Base-by-base conservation (phyloP, 495 filamentous ascomycete species). In the Penicillium ochrochloron region DNA sequence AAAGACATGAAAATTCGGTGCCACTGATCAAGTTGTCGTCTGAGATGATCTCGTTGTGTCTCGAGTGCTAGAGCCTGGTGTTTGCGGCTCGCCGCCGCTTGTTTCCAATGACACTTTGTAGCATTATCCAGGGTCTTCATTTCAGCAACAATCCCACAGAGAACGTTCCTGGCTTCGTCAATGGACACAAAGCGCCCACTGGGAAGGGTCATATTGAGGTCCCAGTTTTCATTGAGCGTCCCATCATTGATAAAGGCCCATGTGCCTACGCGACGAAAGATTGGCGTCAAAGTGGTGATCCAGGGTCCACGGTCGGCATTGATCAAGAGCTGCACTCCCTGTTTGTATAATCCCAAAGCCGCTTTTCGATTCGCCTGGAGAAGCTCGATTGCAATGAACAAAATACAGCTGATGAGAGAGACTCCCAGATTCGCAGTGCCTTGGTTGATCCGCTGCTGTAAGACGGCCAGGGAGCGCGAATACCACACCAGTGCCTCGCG, bases 381-480 rank as follows among this genome's bases (percentile, higher is more conserved):
- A 57, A 83, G 72, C 68, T 85, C 83, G 50, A 85, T 81, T 50
- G 78, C 83, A n/a, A 84, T 75, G 59, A 84, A 86, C n/a, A 86
- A 72, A 12, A 85, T 67, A 57, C 83, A 85, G 23, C 77, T 82
- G 14, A 84, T 70, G 14, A 84, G 68, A 1, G 80, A 80, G 17
- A 83, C 64, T 31, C 73, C 69, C 52, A 78, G 62, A 59, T 80
- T 72, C 1, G 67, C 59, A 6, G 67, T 44, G 58, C 75, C 68
- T 62, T 65, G 68, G 58, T 71, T 59, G 17, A 87, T 82, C 15
- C 83, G 67, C 65, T 66, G 67, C 1, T 80, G 79, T 59, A 88
- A 77, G n/a, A 80, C 77, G n/a, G 80, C 77, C 37, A 87, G 84
- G 5, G 79, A 73, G 37, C 78, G 78, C 5, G 74, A 73, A 58